A percentile compares a stretch with the other conserved stretches of the same genome.
phyloP scores from a whole-genome alignment of 192 early-diverging fungal species.

The Rhizophagus prolifer region DNA sequence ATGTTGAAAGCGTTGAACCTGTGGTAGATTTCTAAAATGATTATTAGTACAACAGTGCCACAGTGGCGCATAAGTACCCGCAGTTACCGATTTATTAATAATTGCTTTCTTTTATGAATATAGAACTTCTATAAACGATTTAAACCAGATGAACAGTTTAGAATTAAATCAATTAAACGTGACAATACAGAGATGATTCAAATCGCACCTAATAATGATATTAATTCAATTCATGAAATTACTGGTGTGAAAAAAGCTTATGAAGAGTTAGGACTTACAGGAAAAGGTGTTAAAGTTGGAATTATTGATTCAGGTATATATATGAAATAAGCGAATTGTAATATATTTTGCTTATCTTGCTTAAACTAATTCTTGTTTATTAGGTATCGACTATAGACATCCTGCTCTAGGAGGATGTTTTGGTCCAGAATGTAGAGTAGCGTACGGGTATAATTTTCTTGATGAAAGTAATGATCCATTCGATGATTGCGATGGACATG shows the following conservation, averaged over 20 bases:
- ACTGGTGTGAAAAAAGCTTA: slow-evolving; percentile 54
- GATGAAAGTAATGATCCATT: slow-evolving; percentile 59
- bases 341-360: too few species aligned
- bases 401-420: slow-evolving; percentile 61
- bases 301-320: slow-evolving; percentile 62
- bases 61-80: too few species aligned
- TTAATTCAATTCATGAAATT: slow-evolving; percentile 41
- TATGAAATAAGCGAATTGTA: background rate
- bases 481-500: slow-evolving; percentile 63
- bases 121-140: background rate
- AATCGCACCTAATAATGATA: background rate
- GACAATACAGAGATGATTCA: background rate
- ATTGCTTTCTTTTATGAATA: background rate
- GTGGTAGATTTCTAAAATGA: background rate
- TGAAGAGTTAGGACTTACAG: slow-evolving; percentile 48
- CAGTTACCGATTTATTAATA: background rate
- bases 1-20: slow-evolving; percentile 4
- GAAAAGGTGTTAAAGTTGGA: slow-evolving; percentile 66
- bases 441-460: slow-evolving; percentile 59
- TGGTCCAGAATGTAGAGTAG: slow-evolving; percentile 51
- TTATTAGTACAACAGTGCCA: too few species aligned
- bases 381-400: slow-evolving; percentile 57
- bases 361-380: background rate
- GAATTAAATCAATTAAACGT: background rate
- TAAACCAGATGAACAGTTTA: too few species aligned